Conservation (phyloP, 768 basidiomycete species). For the Mycena latifolia region DNA sequence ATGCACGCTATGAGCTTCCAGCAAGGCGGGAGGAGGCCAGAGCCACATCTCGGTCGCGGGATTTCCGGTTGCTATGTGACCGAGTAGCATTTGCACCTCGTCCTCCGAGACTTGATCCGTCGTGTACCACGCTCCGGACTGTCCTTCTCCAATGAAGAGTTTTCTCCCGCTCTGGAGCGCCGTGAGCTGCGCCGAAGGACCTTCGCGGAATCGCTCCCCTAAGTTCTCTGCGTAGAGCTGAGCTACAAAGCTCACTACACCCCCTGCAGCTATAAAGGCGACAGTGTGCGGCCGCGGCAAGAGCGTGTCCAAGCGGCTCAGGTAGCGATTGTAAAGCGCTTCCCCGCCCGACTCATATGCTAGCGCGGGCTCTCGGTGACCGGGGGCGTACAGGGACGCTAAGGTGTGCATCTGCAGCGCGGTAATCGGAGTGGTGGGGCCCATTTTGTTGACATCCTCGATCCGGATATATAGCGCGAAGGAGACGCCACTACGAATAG, state of each 20-base stretch:
- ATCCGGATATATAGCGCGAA: no score
- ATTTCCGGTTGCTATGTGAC: background rate
- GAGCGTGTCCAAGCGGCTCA: background rate
- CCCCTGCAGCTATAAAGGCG: background rate
- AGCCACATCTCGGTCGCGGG: background rate
- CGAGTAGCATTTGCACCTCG: background rate
- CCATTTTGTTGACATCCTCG: no score
- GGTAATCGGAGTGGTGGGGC: no score
- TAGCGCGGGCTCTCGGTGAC: no score
- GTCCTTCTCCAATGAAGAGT: background rate
- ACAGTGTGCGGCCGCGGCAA: background rate
- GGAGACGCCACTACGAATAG: no score
- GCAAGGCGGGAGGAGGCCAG: background rate
- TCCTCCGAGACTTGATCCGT: background rate
- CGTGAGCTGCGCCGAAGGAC: background rate
- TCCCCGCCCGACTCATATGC: background rate
- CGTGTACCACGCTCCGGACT: background rate
- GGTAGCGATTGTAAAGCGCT: background rate
- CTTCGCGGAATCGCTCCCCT: background rate
- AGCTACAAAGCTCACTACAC: background rate
- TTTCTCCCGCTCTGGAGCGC: background rate
- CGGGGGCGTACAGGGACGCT: no score
- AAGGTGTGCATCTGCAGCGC: no score
- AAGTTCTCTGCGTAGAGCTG: constrained; percentile 1
- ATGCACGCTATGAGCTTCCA: background rate